Evolutionary conservation across 2,329 filamentous ascomycete species (phyloP).

Genomic region (Sporothrix curviconia): DNA sequence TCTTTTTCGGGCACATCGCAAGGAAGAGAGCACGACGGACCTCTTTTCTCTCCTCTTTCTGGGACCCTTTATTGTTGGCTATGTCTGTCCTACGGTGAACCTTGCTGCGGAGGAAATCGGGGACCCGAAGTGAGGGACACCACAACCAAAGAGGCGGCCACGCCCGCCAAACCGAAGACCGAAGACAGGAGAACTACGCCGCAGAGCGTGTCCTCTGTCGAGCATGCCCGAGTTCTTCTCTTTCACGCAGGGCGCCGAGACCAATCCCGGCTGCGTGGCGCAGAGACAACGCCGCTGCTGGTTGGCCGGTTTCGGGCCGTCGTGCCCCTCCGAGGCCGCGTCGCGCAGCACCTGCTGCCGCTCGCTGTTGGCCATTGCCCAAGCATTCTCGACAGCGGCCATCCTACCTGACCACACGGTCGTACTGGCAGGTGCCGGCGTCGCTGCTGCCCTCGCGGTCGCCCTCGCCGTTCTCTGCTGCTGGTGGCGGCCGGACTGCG

Average conservation of each 20-base stretch:
- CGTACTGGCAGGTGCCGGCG: constrained; percentile 8
- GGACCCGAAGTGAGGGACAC: too few species aligned
- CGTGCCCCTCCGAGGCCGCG: background rate
- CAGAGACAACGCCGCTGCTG: constrained; percentile 50
- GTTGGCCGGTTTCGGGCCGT: constrained; percentile 61
- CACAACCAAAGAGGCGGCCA: too few species aligned
- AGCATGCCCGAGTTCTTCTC: constrained; percentile 62
- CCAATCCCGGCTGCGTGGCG: constrained; percentile 42
- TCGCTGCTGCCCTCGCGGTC: constrained; percentile 8
- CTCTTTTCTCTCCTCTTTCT: too few species aligned
- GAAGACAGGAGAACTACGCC: too few species aligned
- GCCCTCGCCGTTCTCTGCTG: constrained; percentile 7
- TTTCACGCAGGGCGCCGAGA: constrained; percentile 60
- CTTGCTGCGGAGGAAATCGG: too few species aligned
- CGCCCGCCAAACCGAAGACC: too few species aligned
- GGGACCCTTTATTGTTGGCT: too few species aligned
- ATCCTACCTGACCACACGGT: background rate
- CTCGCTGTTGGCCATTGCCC: constrained; percentile 14
- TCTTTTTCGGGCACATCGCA: too few species aligned
- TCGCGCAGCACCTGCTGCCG: constrained; percentile 23
- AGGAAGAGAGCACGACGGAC: too few species aligned
- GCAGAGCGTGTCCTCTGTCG: too few species aligned
- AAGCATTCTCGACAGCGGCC: background rate
- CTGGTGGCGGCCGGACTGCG: background rate
- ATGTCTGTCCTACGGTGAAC: too few species aligned